Evolutionary conservation across 176 grass and related monocot species (phyloP).

Genomic region (Dendrocalamus sinicus): DNA sequence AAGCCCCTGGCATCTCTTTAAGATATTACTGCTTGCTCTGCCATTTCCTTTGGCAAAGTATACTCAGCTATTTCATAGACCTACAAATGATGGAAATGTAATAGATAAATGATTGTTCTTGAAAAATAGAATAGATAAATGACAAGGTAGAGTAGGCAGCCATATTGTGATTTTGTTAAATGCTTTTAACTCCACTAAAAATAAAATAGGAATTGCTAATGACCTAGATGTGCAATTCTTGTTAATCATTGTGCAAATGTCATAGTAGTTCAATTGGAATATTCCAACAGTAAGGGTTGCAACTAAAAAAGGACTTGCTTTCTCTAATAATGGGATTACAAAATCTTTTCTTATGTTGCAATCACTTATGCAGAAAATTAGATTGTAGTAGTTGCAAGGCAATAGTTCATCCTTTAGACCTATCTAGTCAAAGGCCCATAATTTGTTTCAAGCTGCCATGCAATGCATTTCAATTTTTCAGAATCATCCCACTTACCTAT

Average conservation of each 20-base stretch:
- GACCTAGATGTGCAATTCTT: not conserved
- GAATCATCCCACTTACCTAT: too few species aligned
- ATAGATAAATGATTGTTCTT: not conserved
- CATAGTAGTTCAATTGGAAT: not conserved
- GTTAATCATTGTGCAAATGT: not conserved
- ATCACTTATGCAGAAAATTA: not conserved
- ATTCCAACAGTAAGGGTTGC: too few species aligned
- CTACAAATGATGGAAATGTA: not conserved
- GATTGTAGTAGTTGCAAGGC: not conserved
- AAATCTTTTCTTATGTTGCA: not conserved
- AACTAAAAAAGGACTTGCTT: not conserved
- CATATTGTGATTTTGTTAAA: not conserved
- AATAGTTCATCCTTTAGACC: not conserved
- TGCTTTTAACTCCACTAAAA: not conserved
- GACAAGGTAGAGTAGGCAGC: not conserved
- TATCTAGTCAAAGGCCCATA: too few species aligned
- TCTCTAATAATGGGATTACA: not conserved
- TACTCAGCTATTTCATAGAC: slow-evolving; percentile 11
- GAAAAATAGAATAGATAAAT: not conserved
- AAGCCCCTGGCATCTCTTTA: slow-evolving; percentile 53
- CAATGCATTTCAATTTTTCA: too few species aligned
- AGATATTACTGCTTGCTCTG: not conserved
- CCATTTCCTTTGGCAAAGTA: slow-evolving; percentile 5
- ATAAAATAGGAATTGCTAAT: not conserved
- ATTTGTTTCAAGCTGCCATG: too few species aligned